These are phyloP conservation scores for Globisporangium heterothallicum DNA, from an alignment of 352 stramenopile genomes.

Conservation along the genomic window DNA sequence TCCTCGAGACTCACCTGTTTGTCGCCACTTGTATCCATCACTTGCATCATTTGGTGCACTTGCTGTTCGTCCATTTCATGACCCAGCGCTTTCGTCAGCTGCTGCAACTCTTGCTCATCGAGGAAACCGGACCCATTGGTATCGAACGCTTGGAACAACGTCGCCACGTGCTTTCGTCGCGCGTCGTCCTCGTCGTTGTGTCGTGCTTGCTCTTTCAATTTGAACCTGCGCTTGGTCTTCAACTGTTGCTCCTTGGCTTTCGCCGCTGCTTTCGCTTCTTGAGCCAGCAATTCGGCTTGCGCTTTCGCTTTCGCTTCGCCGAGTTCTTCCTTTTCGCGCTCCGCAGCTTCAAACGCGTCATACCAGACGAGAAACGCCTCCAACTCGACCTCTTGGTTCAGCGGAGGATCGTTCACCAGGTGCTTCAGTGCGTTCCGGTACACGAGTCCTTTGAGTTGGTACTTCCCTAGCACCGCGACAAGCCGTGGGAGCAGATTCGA, in stretches of 20 bases:
- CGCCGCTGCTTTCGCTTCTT: constrained; percentile 38
- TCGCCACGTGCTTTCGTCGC: constrained; percentile 25
- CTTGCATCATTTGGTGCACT: constrained; percentile 43
- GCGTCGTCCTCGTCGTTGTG: constrained; percentile 5
- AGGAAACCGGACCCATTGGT: constrained; percentile 46
- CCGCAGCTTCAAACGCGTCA: constrained; percentile 33
- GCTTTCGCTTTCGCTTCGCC: constrained; percentile 35
- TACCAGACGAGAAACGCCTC: constrained; percentile 53
- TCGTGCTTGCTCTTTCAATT: constrained; percentile 25
- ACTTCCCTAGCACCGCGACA: constrained; percentile 41
- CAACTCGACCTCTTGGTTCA: constrained; percentile 39
- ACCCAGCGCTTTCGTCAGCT: constrained; percentile 40
- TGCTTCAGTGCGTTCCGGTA: constrained; percentile 45
- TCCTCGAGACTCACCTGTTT: constrained; percentile 51
- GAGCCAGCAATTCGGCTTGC: constrained; percentile 28
- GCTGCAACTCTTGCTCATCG: constrained; percentile 43
- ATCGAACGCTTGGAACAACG: constrained; percentile 59
- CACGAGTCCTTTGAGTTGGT: constrained; percentile 41
- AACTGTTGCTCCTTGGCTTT: constrained; percentile 27
- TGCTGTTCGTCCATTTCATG: constrained; percentile 38
- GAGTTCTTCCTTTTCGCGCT: constrained; percentile 45
- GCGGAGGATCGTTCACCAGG: constrained; percentile 26
- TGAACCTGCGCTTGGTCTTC: constrained; percentile 28
- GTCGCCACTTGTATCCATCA: constrained; percentile 63
- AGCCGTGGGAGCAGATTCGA: constrained; percentile 55